phyloP scores from a whole-genome alignment of 1,284 basidiomycete genomes.

The Anthracocystis panici-leucophaei region DNA sequence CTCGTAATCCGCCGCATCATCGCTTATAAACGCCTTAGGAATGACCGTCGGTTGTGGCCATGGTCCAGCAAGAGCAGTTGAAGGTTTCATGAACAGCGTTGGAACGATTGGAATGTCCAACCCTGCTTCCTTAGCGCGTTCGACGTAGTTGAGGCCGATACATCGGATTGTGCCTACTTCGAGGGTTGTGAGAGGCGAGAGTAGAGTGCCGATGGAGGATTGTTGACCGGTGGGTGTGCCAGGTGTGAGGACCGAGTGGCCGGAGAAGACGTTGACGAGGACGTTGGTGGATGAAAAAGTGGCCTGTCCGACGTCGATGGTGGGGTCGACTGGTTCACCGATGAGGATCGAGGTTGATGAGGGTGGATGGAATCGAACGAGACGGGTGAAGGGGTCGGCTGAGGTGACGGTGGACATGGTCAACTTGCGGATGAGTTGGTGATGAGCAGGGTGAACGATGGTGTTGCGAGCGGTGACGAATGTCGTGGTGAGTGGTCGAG shows the following conservation, averaged over 20 bases:
- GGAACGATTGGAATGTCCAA: constrained; percentile 74
- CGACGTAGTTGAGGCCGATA: constrained; percentile 82
- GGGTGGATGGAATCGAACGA: constrained; percentile 84
- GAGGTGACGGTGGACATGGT: constrained; percentile 8
- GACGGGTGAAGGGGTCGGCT: constrained; percentile 72
- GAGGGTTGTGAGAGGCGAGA: constrained; percentile 76
- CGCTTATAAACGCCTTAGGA: constrained; percentile 76
- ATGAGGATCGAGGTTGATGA: constrained; percentile 75
- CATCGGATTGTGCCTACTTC: constrained; percentile 77
- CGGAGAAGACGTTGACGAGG: constrained; percentile 78
- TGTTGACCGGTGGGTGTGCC: constrained; percentile 76
- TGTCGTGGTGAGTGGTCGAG: too few species aligned
- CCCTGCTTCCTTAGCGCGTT: constrained; percentile 76
- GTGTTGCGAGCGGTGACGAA: too few species aligned
- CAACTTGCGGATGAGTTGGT: neutral
- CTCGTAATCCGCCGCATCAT: constrained; percentile 85
- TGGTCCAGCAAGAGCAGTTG: constrained; percentile 79
- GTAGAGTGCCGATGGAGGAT: constrained; percentile 78
- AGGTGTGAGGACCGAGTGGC: constrained; percentile 75
- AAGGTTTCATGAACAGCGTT: constrained; percentile 83
- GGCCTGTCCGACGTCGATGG: constrained; percentile 75
- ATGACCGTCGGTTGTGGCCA: constrained; percentile 74
- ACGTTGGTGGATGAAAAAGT: constrained; percentile 74
- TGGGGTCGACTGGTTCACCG: constrained; percentile 79
- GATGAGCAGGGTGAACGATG: neutral